phyloP scores from a whole-genome alignment of 257 asterid genomes.

The Solanum virginianum region DNA sequence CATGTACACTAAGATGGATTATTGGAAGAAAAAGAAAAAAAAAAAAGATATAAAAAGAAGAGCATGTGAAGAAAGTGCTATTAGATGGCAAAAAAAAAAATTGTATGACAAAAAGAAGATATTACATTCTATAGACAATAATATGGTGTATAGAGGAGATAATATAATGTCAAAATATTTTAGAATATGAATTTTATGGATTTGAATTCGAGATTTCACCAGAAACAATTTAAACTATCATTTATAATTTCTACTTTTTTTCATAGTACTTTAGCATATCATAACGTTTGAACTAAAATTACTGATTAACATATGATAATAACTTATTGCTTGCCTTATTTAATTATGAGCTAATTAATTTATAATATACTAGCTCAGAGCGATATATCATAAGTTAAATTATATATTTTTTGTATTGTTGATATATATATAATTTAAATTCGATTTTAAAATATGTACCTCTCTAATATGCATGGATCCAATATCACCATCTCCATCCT shows the following conservation, averaged over 20 bases:
- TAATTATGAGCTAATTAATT: not conserved
- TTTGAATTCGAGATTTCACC: too few species aligned
- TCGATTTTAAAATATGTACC: slow-evolving; percentile 21
- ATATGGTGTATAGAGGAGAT: not conserved
- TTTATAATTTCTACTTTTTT: not conserved
- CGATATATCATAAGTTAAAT: too few species aligned
- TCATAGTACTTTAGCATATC: too few species aligned
- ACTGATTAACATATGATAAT: too few species aligned
- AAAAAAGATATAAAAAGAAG: not conserved
- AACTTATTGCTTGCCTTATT: too few species aligned
- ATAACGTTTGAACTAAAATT: too few species aligned
- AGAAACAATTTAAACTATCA: too few species aligned
- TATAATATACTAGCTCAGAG: too few species aligned
- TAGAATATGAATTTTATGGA: too few species aligned
- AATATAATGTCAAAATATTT: not conserved
- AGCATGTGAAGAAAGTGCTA: not conserved
- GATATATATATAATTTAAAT: not conserved
- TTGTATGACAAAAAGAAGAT: not conserved
- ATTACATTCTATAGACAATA: not conserved
- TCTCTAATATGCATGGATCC: slow-evolving; percentile 87
- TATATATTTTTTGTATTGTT: not conserved
- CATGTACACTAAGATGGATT: not conserved
- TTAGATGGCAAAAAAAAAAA: not conserved
- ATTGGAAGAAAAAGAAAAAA: not conserved
- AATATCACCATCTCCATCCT: slow-evolving; percentile 86